Percentiles rank a stretch among this genome's conserved stretches.
Evolutionary conservation across 768 basidiomycete species (phyloP).

Genomic region (Trametes coccinea): DNA sequence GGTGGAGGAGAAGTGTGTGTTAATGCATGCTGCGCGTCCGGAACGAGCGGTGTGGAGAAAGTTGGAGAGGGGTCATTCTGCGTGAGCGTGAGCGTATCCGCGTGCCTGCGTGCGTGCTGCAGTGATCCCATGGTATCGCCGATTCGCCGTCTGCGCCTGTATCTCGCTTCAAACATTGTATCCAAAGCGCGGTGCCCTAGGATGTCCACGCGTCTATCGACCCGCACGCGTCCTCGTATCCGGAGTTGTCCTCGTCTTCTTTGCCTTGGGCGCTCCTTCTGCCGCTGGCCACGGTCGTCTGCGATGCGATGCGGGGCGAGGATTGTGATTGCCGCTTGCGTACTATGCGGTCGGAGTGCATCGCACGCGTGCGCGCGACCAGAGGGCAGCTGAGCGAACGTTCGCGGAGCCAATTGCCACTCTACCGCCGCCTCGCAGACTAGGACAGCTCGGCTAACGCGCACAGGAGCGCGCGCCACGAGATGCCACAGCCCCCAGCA

Average conservation of each 20-base stretch:
- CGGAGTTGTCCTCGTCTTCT: neutral
- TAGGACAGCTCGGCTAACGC: constrained; percentile 2
- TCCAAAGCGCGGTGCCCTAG: neutral
- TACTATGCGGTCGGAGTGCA: no score
- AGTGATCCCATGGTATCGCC: no score
- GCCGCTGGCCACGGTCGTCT: neutral
- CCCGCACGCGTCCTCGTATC: constrained; percentile 12
- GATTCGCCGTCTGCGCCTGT: neutral
- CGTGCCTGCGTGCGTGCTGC: no score
- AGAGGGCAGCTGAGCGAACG: constrained; percentile 2
- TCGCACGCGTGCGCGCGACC: neutral
- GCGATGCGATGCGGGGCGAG: neutral
- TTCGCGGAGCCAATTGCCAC: constrained; percentile 5
- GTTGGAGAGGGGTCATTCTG: no score
- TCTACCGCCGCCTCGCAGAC: neutral
- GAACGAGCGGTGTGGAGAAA: no score
- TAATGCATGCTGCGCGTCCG: no score
- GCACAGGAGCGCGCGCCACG: constrained; percentile 1
- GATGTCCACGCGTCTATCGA: neutral
- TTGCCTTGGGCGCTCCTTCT: neutral
- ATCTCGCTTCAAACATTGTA: neutral
- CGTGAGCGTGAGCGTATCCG: no score
- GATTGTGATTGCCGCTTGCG: no score
- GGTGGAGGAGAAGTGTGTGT: no score
- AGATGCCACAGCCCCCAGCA: neutral